Conservation (phyloP, 2,329 filamentous ascomycete genomes). For the Aureobasidium uvarum region DNA sequence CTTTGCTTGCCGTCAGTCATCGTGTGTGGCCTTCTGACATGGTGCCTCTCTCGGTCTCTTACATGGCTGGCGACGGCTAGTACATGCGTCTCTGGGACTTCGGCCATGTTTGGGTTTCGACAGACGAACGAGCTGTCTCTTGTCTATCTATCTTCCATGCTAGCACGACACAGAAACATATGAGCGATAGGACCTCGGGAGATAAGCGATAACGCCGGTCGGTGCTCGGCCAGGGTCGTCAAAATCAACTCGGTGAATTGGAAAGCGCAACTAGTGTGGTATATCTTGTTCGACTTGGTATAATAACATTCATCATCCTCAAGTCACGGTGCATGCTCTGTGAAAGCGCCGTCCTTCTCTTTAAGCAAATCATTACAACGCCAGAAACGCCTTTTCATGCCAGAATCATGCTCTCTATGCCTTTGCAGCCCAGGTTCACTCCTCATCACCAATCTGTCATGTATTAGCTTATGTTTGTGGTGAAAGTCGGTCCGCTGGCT, state of each 20-base stretch:
- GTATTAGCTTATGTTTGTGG: conserved; percentile 38
- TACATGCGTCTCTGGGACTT: conserved; percentile 64
- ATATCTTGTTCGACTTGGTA: conserved; percentile 22
- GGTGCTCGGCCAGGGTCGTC: conserved; percentile 11
- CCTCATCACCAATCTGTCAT: conserved; percentile 67
- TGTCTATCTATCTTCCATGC: neutral
- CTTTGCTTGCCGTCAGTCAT: conserved; percentile 46
- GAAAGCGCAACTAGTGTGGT: neutral
- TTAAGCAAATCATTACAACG: conserved; percentile 16
- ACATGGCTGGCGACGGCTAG: conserved; percentile 95
- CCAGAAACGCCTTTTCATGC: conserved; percentile 27
- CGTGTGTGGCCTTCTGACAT: conserved; percentile 32
- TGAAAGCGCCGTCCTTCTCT: neutral
- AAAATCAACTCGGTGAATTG: neutral
- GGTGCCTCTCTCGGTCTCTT: conserved; percentile 46
- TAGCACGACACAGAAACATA: neutral
- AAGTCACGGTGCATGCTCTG: neutral
- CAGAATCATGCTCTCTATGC: conserved; percentile 6
- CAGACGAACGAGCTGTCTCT: neutral
- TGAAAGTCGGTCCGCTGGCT: conserved; percentile 33
- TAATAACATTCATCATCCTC: conserved; percentile 9
- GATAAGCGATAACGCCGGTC: conserved; percentile 24
- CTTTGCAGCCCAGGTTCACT: conserved; percentile 42
- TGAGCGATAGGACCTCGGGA: neutral
- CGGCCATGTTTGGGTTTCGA: conserved; percentile 24